Evolutionary conservation across 345 rosid genomes (phyloP).

Genomic region (Dipteronia sinensis): DNA sequence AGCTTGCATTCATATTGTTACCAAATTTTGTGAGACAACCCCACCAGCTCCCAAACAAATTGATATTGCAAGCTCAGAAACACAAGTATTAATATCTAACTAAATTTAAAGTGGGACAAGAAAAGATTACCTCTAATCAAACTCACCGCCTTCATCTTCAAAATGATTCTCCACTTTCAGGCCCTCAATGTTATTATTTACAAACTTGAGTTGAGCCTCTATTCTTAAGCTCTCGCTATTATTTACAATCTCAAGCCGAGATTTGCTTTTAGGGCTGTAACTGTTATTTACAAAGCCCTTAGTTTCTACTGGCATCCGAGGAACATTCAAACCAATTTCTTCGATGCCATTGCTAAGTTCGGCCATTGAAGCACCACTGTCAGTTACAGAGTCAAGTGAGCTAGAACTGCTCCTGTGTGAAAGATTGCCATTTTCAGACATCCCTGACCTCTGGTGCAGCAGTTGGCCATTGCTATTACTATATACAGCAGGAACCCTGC

Average conservation of each 20-base stretch:
- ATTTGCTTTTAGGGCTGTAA: constrained; percentile 30
- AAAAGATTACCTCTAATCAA: constrained; percentile 57
- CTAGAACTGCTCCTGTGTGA: constrained; percentile 40
- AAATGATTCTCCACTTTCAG: constrained; percentile 51
- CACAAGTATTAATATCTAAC: no score
- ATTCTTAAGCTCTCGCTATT: constrained; percentile 47
- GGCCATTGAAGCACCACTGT: constrained; percentile 26
- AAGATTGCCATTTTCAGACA: constrained; percentile 39
- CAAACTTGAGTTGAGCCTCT: constrained; percentile 59
- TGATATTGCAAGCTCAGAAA: not conserved
- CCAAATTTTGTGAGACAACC: not conserved
- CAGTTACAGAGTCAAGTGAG: constrained; percentile 38
- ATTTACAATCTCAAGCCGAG: constrained; percentile 55
- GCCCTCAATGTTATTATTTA: constrained; percentile 53
- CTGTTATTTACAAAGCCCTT: constrained; percentile 51
- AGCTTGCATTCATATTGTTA: not conserved
- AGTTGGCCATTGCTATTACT: constrained; percentile 32
- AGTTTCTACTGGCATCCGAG: constrained; percentile 35
- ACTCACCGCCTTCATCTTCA: constrained; percentile 58
- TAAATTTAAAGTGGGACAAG: not conserved
- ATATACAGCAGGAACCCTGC: constrained; percentile 42
- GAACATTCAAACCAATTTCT: constrained; percentile 39
- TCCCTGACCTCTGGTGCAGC: constrained; percentile 38
- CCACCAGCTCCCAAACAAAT: not conserved
- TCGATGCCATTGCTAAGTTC: constrained; percentile 30